Base-by-base conservation (phyloP, 192 early-diverging fungal species). In the Coemansia umbellata region DNA sequence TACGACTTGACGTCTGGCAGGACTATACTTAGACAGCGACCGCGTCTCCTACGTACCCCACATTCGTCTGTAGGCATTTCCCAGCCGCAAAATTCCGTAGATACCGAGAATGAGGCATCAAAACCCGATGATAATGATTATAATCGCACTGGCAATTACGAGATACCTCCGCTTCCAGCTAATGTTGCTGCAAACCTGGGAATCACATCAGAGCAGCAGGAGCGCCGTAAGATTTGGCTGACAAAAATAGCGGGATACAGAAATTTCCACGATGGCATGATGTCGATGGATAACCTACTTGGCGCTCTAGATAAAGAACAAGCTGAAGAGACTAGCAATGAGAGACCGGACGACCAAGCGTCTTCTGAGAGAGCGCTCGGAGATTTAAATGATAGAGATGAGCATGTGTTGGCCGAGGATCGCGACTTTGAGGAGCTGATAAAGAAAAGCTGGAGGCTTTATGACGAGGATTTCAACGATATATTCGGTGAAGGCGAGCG, bases 401-500 rank as follows among this genome's bases (percentile, higher is more conserved):
- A 14, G 8, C 24, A 22, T 24, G 43, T 8, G 7, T 7, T 5
- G 24, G 43, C 22, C 11, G 63, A 61, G 21, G 65, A 75, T 37
- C 44, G 23, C 37, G 56, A 75, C 53, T 75, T 75, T 43, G 65
- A 75, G 58, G 21, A 45, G 48, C 56, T 75, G 17, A 63, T 75
- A 13, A 53, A 50, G 37, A 47, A 62, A 17, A 75, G 72, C 49
- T 68, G 64, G 72, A 47, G 43, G 53, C 53, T 64, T 8, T 50
- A 60, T 37, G 71, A 74, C 33, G 60, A 74, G 31, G 71, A 74
- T 39, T 19, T 68, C n/a, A n/a, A n/a, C n/a, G n/a, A n/a, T n/a
- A n/a, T n/a, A n/a, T n/a, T n/a, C n/a, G n/a, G n/a, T n/a, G n/a
- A n/a, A n/a, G n/a, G n/a, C n/a, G n/a, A n/a, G n/a, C n/a, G n/a